Evolutionary conservation across 805 yeast genomes (phyloP).

Genomic region (Myxozyma kluyveri): DNA sequence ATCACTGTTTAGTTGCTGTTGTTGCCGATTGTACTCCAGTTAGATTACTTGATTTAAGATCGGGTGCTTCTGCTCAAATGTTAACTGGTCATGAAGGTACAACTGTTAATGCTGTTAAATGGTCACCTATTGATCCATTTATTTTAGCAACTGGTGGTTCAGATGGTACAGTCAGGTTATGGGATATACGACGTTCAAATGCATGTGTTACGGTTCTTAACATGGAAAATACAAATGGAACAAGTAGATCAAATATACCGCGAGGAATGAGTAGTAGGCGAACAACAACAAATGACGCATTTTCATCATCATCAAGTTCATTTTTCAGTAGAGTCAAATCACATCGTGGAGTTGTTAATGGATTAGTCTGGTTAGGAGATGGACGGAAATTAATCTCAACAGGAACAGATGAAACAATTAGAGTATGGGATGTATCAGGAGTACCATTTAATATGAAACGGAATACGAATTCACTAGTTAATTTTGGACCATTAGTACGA

Average conservation of each 20-base stretch:
- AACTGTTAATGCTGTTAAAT: constrained; percentile 54
- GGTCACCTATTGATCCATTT: constrained; percentile 67
- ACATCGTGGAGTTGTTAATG: constrained; percentile 76
- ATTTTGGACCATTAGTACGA: constrained; percentile 75
- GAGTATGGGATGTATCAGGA: constrained; percentile 71
- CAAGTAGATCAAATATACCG: constrained; percentile 13
- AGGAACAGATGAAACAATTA: constrained; percentile 76
- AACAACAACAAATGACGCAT: constrained; percentile 1
- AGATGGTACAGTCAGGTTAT: constrained; percentile 74
- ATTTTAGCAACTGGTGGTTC: constrained; percentile 75
- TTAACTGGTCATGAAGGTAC: constrained; percentile 24
- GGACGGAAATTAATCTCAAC: constrained; percentile 64
- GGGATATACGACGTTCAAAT: constrained; percentile 78
- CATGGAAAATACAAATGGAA: constrained; percentile 38
- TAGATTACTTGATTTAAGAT: constrained; percentile 43
- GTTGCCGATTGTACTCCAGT: constrained; percentile 70
- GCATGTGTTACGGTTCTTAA: constrained; percentile 66
- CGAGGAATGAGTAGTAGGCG: constrained; percentile 14
- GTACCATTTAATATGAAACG: constrained; percentile 34
- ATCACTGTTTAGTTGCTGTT: constrained; percentile 58
- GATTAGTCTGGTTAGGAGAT: constrained; percentile 65
- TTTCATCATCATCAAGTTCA: constrained; percentile 16
- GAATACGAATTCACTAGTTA: constrained; percentile 54
- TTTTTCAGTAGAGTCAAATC: constrained; percentile 47
- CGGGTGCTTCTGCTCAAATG: constrained; percentile 28